Evolutionary conservation across 139 green algal genomes (phyloP).

Genomic region (Picocystis salinarum): DNA sequence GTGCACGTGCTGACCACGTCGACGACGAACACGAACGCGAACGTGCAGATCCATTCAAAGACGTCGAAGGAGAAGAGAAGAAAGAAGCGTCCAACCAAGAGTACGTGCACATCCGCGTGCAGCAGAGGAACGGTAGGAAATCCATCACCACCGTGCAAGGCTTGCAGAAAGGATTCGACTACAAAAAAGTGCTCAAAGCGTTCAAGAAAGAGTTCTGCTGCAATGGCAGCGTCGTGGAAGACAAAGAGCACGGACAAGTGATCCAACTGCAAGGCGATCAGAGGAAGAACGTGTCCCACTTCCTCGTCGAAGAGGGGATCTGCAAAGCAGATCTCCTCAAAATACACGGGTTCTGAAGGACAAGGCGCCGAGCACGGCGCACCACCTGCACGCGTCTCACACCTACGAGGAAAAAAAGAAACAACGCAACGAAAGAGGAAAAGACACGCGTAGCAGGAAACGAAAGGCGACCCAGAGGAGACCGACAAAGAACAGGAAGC

Average conservation of each 20-base stretch:
- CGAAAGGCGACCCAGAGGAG: too few species aligned
- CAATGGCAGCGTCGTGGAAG: conserved; percentile 96
- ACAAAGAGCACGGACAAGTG: conserved; percentile 74
- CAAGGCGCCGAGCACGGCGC: too few species aligned
- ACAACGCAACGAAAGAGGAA: too few species aligned
- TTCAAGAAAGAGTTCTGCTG: conserved; percentile 99
- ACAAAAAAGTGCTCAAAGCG: conserved; percentile 96
- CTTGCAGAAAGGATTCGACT: conserved; percentile 76
- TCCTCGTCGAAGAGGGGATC: conserved; percentile 72
- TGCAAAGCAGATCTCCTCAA: conserved; percentile 97
- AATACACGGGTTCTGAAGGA: conserved; percentile 96
- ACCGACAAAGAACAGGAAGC: too few species aligned
- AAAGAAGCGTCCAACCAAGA: conserved; percentile 17
- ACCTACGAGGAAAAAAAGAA: too few species aligned
- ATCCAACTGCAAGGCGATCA: conserved; percentile 99
- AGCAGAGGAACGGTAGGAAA: conserved; percentile 96
- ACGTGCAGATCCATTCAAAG: conserved; percentile 29
- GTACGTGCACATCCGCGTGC: conserved; percentile 86
- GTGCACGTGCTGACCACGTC: too few species aligned
- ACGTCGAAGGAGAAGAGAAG: conserved; percentile 9
- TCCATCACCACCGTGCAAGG: conserved; percentile 90
- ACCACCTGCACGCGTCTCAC: too few species aligned
- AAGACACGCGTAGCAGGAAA: too few species aligned
- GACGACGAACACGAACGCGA: too few species aligned
- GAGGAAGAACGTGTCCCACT: conserved; percentile 92